Evolutionary conservation across 192 early-diverging fungal genomes (phyloP).

Genomic region (Coemansia sp.): DNA sequence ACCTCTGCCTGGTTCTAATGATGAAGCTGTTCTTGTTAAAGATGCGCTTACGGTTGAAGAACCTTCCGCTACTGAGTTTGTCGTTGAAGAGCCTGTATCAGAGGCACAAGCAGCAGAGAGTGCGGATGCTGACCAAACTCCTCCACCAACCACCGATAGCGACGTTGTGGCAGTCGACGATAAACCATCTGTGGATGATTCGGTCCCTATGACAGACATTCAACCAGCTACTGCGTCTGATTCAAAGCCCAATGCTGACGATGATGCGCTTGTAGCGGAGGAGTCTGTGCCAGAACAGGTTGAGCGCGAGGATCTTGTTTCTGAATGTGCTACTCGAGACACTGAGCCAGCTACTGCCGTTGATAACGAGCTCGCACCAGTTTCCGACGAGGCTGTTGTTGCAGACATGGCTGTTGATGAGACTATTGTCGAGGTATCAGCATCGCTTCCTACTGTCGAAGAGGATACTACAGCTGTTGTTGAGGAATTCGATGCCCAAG

Average conservation of each 20-base stretch:
- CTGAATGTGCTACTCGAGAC: no score
- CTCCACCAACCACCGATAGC: no score
- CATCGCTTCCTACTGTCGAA: no score
- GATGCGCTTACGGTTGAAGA: neutral
- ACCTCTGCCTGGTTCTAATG: neutral
- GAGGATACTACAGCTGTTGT: no score
- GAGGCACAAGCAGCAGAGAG: neutral
- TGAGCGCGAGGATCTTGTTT: no score
- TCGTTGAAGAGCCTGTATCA: neutral
- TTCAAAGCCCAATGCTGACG: constrained; percentile 5
- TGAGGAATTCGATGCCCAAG: no score
- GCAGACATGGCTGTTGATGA: no score
- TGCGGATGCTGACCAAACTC: neutral
- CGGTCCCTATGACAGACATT: neutral
- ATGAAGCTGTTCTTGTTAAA: neutral
- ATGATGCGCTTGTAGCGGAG: neutral
- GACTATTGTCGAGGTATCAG: no score
- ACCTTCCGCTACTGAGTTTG: neutral
- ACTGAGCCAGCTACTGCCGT: no score
- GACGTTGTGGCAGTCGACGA: neutral
- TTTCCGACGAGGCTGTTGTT: no score
- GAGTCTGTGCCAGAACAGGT: neutral
- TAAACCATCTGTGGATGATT: neutral
- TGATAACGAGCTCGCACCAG: no score
- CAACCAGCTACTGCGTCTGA: neutral